Evolutionary conservation across 139 green algal genomes (phyloP).

Genomic region (Tetraselmis striata): DNA sequence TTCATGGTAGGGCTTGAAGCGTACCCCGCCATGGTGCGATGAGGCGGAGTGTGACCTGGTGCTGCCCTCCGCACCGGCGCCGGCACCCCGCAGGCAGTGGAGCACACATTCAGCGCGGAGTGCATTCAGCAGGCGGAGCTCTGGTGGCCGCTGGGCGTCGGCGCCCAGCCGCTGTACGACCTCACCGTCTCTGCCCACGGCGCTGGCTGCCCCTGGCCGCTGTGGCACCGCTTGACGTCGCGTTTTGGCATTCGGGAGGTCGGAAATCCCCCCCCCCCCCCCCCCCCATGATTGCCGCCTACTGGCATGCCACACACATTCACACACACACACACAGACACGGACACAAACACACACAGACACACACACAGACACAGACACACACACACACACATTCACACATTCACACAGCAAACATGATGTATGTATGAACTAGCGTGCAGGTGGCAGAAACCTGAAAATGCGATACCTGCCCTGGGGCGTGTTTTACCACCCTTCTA

Average conservation of each 20-base stretch:
- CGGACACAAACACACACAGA: not conserved
- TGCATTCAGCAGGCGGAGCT: slow-evolving; percentile 13
- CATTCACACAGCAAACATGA: not conserved
- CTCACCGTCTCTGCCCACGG: slow-evolving; percentile 1
- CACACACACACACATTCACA: not conserved
- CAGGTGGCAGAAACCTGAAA: too few species aligned
- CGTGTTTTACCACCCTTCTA: too few species aligned
- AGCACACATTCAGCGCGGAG: slow-evolving; percentile 8
- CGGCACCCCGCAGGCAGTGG: too few species aligned
- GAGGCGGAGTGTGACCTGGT: too few species aligned
- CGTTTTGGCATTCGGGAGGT: not conserved
- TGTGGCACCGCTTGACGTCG: not conserved
- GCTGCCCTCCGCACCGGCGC: too few species aligned
- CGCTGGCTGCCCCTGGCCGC: not conserved
- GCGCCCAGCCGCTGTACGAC: slow-evolving; percentile 19
- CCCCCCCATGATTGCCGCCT: too few species aligned
- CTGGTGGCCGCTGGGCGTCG: slow-evolving; percentile 26
- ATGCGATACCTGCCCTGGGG: too few species aligned
- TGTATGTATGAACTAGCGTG: not conserved
- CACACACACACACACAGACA: not conserved
- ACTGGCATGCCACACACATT: not conserved
- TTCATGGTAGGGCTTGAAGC: too few species aligned
- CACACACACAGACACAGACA: not conserved
- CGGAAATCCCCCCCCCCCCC: not conserved
- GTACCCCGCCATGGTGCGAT: too few species aligned